Evolutionary conservation across 2,329 filamentous ascomycete genomes (phyloP), one percentile per base, ranked within the genome.

Genomic region (Colletotrichum chrysophilum): DNA sequence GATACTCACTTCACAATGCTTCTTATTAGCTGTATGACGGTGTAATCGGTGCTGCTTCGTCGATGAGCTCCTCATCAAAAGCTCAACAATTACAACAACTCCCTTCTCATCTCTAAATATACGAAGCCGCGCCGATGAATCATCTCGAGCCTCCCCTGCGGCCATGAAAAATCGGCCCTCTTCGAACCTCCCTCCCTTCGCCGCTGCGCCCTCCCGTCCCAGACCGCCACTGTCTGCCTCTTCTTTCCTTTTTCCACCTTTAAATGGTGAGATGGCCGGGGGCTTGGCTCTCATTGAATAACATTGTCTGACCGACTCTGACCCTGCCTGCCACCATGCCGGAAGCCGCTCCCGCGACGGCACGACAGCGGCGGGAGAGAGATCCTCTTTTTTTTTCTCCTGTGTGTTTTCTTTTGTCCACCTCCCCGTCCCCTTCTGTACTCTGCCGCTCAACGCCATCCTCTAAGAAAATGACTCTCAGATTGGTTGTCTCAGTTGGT

Each of bases 151-250:
- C 24, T 28, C 10, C 24, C 38, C 34, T 62, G 28, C 58, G 32
- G 21, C 71, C 60, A 48, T 48, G 48, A 66, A 71, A 65, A 36
- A n/a, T 68, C 74, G 65, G 70, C 65, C 58, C 66, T 58, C 38
- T 76, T 56, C 36, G 24, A 6, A 4, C 26, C 43, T 65, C 70
- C 43, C 26, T 62, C 21, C 60, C 71, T 66, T 66, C 38, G 66
- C 36, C 52, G 30, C 66, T 66, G 74, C 74, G 66, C 38, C 43
- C 52, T 70, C 71, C 74, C 66, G 66, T 28, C 71, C 61, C 60
- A 61, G 71, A 74, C 66, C 74, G 74, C 74, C 70, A 76, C 34
- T 70, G 71, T 32, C 60, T 70, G 71, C 66, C 74, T 75, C 38
- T 66, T 70, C 32, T 58, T 75, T 56, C 32, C 60, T 71, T 75